Conservation (phyloP, 2,329 filamentous ascomycete species). For the Stagonosporopsis rhizophila region DNA sequence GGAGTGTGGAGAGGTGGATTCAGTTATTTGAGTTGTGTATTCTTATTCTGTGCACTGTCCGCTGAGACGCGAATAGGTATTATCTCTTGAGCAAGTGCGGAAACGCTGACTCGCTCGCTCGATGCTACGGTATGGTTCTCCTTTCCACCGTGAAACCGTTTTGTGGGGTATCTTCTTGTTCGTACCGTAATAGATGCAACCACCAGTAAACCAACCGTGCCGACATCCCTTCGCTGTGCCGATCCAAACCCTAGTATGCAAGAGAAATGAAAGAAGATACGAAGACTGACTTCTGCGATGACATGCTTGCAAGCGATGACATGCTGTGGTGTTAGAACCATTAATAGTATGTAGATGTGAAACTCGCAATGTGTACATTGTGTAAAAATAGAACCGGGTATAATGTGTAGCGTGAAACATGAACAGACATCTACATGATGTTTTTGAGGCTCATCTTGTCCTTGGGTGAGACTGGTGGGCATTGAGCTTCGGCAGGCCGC, state of each 20-base stretch:
- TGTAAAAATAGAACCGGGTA: slow-evolving; percentile 30
- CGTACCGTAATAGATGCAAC: slow-evolving; percentile 11
- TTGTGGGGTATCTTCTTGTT: slow-evolving; percentile 20
- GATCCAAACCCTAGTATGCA: slow-evolving; percentile 12
- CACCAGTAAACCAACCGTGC: background rate
- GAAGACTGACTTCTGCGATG: slow-evolving; percentile 2
- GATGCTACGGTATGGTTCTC: slow-evolving; percentile 11
- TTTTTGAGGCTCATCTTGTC: slow-evolving; percentile 45
- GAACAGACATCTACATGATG: slow-evolving; percentile 40
- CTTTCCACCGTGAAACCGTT: slow-evolving; percentile 17
- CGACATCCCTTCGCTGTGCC: background rate
- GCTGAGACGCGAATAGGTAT: slow-evolving; percentile 7
- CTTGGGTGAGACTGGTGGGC: slow-evolving; percentile 45
- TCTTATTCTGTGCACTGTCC: slow-evolving; percentile 3
- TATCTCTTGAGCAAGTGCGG: slow-evolving; percentile 1
- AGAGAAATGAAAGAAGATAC: slow-evolving; percentile 7
- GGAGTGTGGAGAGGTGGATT: slow-evolving; percentile 1
- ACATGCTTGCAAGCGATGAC: slow-evolving; percentile 10
- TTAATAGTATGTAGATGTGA: slow-evolving; percentile 22
- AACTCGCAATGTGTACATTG: slow-evolving; percentile 18
- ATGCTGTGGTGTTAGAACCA: slow-evolving; percentile 9
- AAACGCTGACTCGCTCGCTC: slow-evolving; percentile 13
- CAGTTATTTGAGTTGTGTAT: slow-evolving; percentile 6
- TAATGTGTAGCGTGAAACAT: slow-evolving; percentile 32
- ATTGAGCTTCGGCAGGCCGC: slow-evolving; percentile 34